Evolutionary conservation across 2,329 filamentous ascomycete species (phyloP).

Genomic region (Epichloe sylvatica): DNA sequence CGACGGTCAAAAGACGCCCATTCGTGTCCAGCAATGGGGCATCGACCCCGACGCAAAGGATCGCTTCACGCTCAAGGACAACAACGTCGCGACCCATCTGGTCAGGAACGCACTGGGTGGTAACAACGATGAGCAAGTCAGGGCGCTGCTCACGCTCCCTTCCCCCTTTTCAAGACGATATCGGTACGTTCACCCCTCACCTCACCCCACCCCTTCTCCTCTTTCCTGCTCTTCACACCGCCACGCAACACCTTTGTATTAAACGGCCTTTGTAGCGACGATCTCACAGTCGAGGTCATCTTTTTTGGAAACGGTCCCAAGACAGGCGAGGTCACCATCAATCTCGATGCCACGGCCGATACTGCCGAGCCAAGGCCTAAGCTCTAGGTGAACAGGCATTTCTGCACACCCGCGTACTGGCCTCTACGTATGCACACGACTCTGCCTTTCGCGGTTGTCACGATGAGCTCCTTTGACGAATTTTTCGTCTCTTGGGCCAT

Average conservation of each 20-base stretch:
- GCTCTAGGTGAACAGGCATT: slow-evolving; percentile 17
- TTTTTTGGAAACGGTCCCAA: slow-evolving; percentile 88
- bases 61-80: slow-evolving; percentile 87
- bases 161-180: slow-evolving; percentile 86
- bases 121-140: slow-evolving; percentile 85
- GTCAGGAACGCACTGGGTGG: slow-evolving; percentile 91
- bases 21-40: slow-evolving; percentile 84
- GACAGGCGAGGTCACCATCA: slow-evolving; percentile 66
- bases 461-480: neutral
- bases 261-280: slow-evolving; percentile 46
- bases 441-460: neutral
- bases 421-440: neutral
- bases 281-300: slow-evolving; percentile 93
- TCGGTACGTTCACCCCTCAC: slow-evolving; percentile 38
- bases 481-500: neutral
- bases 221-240: neutral
- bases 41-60: slow-evolving; percentile 58
- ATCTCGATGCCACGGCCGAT: slow-evolving; percentile 67
- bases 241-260: neutral
- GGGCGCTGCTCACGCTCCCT: slow-evolving; percentile 78
- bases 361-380: slow-evolving; percentile 24
- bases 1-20: slow-evolving; percentile 71
- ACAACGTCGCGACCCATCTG: slow-evolving; percentile 90
- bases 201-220: too few relatives aligned
- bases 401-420: neutral